A percentile compares a stretch with the other conserved stretches of the same genome.
Evolutionary conservation across 1,284 basidiomycete genomes (phyloP).

Genomic region (Ustilago nuda): DNA sequence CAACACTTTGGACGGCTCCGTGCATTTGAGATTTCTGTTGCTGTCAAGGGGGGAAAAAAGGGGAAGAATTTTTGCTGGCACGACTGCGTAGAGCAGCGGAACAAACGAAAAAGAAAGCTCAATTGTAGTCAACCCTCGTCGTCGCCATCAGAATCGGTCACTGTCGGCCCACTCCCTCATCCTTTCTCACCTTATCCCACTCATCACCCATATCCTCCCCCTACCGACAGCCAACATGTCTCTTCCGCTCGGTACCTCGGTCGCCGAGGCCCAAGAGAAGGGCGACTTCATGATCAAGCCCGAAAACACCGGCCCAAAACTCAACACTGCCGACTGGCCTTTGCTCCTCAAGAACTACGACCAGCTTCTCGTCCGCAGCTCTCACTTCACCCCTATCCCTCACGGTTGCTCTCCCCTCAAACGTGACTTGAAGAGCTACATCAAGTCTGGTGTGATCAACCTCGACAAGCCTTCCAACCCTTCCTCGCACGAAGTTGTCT

Average conservation of each 20-base stretch:
- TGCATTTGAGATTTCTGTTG: constrained; percentile 10
- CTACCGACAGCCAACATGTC: constrained; percentile 32
- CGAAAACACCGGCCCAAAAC: constrained; percentile 68
- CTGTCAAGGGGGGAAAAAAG: constrained; percentile 3
- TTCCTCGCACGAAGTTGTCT: constrained; percentile 99
- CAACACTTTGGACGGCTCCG: neutral
- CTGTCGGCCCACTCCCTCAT: neutral
- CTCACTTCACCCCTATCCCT: constrained; percentile 98
- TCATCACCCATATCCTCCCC: neutral
- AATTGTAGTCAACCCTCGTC: neutral
- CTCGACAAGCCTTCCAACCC: constrained; percentile 99
- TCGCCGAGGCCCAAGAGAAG: constrained; percentile 56
- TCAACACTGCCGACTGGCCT: constrained; percentile 96
- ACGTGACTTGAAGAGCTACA: constrained; percentile 88
- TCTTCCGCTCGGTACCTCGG: constrained; percentile 47
- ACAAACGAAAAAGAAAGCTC: constrained; percentile 15
- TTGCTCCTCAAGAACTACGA: constrained; percentile 95
- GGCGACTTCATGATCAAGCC: constrained; percentile 71
- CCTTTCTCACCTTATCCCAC: constrained; percentile 1
- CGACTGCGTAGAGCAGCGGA: constrained; percentile 18
- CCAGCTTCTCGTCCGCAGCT: constrained; percentile 83
- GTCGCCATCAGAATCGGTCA: constrained; percentile 15
- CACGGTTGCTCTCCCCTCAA: constrained; percentile 89
- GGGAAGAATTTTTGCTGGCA: constrained; percentile 17
- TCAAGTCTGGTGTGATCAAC: constrained; percentile 99